Evolutionary conservation across 768 basidiomycete species (phyloP).

Genomic region (Lentinula detonsa): DNA sequence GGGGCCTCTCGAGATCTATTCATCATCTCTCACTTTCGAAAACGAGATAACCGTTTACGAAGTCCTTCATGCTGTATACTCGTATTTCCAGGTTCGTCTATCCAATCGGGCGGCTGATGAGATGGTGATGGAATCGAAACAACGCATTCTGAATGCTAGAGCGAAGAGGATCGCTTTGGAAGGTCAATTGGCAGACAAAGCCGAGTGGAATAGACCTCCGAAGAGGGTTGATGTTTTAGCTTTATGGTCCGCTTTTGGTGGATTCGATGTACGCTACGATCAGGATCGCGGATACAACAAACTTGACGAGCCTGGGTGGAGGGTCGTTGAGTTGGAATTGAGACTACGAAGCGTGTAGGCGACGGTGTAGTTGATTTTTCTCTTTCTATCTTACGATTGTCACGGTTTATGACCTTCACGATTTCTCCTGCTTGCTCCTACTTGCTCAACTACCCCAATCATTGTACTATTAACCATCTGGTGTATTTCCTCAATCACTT

Average conservation of each 20-base stretch:
- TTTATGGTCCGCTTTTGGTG: not conserved
- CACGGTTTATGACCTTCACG: not conserved
- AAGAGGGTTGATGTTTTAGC: constrained; percentile 1
- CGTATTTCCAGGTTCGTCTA: not conserved
- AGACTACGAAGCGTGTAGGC: not conserved
- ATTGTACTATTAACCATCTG: too few relatives aligned
- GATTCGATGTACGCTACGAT: not conserved
- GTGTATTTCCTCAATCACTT: too few relatives aligned
- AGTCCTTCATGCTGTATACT: not conserved
- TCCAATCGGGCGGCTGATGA: not conserved
- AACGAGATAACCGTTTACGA: not conserved
- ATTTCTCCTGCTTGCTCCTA: not conserved
- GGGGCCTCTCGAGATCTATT: not conserved
- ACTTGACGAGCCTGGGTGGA: constrained; percentile 2
- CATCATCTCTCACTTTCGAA: not conserved
- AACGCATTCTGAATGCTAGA: not conserved
- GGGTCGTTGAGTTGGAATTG: not conserved
- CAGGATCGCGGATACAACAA: not conserved
- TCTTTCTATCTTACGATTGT: not conserved
- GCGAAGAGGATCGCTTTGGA: not conserved
- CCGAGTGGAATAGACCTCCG: not conserved
- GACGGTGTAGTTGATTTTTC: not conserved
- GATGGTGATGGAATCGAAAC: not conserved
- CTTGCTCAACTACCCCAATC: too few relatives aligned
- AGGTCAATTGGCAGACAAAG: not conserved